Evolutionary conservation across 1,284 basidiomycete species (phyloP).

Genomic region (Ganoderma leucocontextum): DNA sequence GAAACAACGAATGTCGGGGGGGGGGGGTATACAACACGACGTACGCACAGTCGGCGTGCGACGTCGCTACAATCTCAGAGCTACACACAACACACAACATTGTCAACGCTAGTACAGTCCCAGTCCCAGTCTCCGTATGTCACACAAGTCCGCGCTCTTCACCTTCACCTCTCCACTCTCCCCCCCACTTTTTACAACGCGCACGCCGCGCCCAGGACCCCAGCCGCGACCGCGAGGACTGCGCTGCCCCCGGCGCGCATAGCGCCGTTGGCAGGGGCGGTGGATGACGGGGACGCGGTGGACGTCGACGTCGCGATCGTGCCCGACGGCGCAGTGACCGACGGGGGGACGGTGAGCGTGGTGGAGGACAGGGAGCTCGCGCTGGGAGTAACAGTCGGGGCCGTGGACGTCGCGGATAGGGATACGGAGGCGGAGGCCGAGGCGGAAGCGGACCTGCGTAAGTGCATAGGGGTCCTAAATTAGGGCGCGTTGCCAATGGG

Average conservation of each 20-base stretch:
- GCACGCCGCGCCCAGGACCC: neutral
- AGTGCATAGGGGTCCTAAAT: too few relatives aligned
- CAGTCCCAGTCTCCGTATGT: neutral
- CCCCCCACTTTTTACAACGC: neutral
- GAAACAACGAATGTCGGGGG: too few relatives aligned
- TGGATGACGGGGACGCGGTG: neutral
- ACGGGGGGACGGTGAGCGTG: neutral
- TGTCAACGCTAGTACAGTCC: too few relatives aligned
- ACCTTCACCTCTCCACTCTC: neutral
- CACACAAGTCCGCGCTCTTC: neutral
- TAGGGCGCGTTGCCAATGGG: too few relatives aligned
- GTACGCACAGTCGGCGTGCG: neutral
- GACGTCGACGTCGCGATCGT: neutral
- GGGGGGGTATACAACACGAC: neutral
- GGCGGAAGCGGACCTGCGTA: neutral
- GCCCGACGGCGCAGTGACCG: neutral
- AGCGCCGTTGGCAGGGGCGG: neutral
- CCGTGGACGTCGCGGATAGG: neutral
- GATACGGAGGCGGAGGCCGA: neutral
- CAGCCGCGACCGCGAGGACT: neutral
- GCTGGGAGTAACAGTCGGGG: neutral
- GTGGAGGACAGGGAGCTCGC: neutral
- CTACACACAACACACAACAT: constrained; percentile 1
- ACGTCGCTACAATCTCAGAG: neutral
- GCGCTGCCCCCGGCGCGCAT: neutral